Percentiles rank a stretch among this genome's conserved stretches.
phyloP scores from a whole-genome alignment of 83 land plant genomes.

The Isoetes engelmannii region DNA sequence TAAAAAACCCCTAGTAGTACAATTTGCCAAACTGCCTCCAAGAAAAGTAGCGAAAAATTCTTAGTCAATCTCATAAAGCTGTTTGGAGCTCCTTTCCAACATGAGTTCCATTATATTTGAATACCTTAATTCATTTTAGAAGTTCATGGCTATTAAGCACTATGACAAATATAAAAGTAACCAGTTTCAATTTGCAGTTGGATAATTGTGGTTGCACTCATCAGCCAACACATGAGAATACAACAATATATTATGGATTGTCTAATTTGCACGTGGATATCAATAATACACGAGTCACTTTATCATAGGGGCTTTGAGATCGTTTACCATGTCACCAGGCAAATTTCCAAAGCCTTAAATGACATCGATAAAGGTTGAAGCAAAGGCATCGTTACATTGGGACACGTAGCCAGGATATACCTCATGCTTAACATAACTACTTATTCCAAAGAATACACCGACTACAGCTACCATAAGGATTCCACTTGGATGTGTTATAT shows the following conservation, averaged over 20 bases:
- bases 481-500: constrained; percentile 91
- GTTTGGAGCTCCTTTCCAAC: constrained; percentile 67
- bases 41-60: background rate
- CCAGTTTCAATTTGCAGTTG: constrained; percentile 97
- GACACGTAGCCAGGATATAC: too few relatives aligned
- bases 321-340: constrained; percentile 93
- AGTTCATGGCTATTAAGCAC: background rate
- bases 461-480: constrained; percentile 94
- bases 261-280: too few relatives aligned
- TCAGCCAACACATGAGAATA: too few relatives aligned
- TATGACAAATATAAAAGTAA: constrained; percentile 26
- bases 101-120: constrained; percentile 75
- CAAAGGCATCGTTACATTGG: too few relatives aligned
- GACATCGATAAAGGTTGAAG: constrained; percentile 24
- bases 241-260: too few relatives aligned
- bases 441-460: constrained; percentile 57
- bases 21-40: constrained; percentile 91
- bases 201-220: constrained; percentile 99
- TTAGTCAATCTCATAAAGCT: constrained; percentile 70
- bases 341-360: constrained; percentile 96
- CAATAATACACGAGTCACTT: constrained; percentile 1
- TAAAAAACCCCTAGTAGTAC: constrained; percentile 53
- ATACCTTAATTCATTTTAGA: constrained; percentile 58
- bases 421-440: background rate
- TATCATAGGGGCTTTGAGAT: background rate